These are phyloP conservation scores for Mortierella sp. DNA, from an alignment of 371 early-diverging fungal genomes.

Conservation along the genomic window DNA sequence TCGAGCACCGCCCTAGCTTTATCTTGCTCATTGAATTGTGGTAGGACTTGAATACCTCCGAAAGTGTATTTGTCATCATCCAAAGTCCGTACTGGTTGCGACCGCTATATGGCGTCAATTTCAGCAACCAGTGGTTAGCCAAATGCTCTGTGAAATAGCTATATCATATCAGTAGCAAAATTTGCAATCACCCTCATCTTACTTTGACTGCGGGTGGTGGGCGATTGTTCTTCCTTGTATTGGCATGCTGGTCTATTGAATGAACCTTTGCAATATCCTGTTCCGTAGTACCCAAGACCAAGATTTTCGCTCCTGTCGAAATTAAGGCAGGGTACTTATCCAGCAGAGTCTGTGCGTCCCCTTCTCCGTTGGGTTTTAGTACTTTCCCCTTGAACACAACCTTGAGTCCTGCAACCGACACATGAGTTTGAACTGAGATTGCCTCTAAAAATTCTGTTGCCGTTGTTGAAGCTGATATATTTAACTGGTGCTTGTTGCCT, in stretches of 20 bases:
- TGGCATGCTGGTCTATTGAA: conserved; percentile 58
- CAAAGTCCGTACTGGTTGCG: conserved; percentile 33
- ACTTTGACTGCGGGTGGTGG: conserved; percentile 31
- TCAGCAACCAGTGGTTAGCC: no score
- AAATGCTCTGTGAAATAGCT: no score
- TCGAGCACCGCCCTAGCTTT: conserved; percentile 77
- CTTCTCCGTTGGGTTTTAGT: conserved; percentile 44
- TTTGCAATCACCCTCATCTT: background rate
- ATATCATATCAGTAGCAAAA: no score
- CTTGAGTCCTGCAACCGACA: conserved; percentile 62
- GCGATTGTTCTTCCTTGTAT: conserved; percentile 41
- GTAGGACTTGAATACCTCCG: conserved; percentile 72
- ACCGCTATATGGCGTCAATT: conserved; percentile 2
- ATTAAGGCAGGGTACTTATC: conserved; percentile 23
- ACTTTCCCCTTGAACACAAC: conserved; percentile 66
- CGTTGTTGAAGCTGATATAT: conserved; percentile 52
- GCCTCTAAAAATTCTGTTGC: conserved; percentile 55
- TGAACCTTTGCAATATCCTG: conserved; percentile 61
- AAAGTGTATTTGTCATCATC: conserved; percentile 74
- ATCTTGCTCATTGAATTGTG: conserved; percentile 69
- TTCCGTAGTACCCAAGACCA: conserved; percentile 67
- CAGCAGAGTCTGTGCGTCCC: conserved; percentile 10
- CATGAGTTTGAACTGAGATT: conserved; percentile 56
- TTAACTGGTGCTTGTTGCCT: conserved; percentile 42
- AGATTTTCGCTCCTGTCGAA: conserved; percentile 58